Percentiles rank a stretch among this genome's conserved stretches.
These are phyloP conservation scores for Malus hybrid DNA, from an alignment of 331 rosid species.

Conservation along the genomic window DNA sequence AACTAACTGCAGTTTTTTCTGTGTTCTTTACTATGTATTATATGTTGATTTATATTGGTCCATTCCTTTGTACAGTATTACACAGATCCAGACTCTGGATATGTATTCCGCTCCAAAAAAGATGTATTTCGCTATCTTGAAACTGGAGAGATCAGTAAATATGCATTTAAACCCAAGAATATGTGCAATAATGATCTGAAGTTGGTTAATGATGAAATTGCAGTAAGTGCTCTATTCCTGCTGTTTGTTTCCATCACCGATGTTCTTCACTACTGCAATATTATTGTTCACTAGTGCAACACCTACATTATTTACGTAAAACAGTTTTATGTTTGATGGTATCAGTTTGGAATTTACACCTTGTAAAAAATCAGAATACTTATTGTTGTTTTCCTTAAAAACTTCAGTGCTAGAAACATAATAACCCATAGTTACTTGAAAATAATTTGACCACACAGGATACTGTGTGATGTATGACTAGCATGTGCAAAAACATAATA, in stretches of 20 bases:
- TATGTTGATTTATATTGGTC: not conserved
- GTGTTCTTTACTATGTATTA: not conserved
- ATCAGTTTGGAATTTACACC: not conserved
- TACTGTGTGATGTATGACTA: not conserved
- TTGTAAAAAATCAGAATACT: not conserved
- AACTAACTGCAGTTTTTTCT: not conserved
- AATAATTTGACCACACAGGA: not conserved
- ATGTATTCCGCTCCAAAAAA: constrained; percentile 69
- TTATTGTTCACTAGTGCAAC: not conserved
- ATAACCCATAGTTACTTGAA: not conserved
- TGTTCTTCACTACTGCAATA: not conserved
- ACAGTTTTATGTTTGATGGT: not conserved
- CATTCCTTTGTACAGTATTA: constrained; percentile 43
- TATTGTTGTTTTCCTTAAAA: not conserved
- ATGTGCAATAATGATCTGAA: constrained; percentile 7
- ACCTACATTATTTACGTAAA: not conserved
- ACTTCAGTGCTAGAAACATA: not conserved
- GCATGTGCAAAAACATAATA: not conserved
- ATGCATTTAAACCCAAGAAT: constrained; percentile 40
- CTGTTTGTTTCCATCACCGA: not conserved
- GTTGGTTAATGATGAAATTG: constrained; percentile 9
- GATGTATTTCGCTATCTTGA: constrained; percentile 58
- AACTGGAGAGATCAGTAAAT: constrained; percentile 50
- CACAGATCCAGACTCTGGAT: constrained; percentile 71
- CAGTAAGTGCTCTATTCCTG: constrained; percentile 15